Base-by-base conservation (phyloP, 805 yeast species). In the Schwanniomyces sp. region DNA sequence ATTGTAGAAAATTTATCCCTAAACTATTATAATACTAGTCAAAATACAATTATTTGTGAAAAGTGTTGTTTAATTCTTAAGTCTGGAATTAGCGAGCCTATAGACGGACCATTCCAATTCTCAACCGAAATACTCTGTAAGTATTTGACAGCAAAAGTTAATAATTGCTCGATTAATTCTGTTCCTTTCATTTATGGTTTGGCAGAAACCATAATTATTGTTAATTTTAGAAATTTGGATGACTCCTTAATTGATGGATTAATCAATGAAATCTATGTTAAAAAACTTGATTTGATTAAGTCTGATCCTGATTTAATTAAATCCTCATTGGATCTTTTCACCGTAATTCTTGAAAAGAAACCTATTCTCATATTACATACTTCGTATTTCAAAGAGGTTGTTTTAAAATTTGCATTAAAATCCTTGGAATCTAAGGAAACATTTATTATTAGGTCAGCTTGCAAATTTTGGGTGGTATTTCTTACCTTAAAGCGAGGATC, bases 71-170 rank as follows among this genome's bases (percentile, higher is more conserved):
- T 74, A 6, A 78, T 90, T 2, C 73, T 89, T 52, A 83, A 80
- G 54, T 55, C 69, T 12, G 95, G 95, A 0, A 63, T 89, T 12
- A 65, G 80, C 3, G 96, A 89, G 56, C 61, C 72, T 3, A 62
- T 81, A 5, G 71, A 78, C 16, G 91, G 91, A 0, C 88, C 94
- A 0, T 88, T 86, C 62, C 82, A 78, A 8, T 76, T 86, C 48
- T 65, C 68, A 0, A 49, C 71, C 3, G 62, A 64, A 0, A 59
- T 69, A 0, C 70, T 82, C 6, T 46, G 81, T 26, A 62, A 59
- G 46, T 50, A 81, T 70, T 50, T 71, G 71, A 27, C 49, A 49
- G 16, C 56, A 57, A 51, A 80, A 70, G 50, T 61, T 40, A 41
- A 61, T 14, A 30, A 53, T 47, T 51, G 70, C 55, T 56, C 63